Percentiles rank a stretch among this genome's conserved stretches.
Conservation (phyloP, 2,329 filamentous ascomycete genomes). For the Neonectria hederae region DNA sequence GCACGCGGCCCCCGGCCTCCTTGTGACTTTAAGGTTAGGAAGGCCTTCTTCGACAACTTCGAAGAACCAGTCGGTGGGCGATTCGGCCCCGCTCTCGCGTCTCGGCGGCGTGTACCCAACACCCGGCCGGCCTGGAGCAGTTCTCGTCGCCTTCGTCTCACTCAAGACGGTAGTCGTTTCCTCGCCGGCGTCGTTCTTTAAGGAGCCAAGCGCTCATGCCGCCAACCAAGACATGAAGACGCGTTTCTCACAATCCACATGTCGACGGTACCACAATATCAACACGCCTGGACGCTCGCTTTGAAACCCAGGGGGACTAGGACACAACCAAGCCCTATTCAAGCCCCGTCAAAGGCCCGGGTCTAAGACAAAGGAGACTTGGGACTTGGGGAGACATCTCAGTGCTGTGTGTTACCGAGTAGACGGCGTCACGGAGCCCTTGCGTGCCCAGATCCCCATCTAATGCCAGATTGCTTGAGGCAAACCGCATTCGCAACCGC, state of each 20-base stretch:
- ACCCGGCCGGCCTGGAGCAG: conserved; percentile 30
- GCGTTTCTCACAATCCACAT: background rate
- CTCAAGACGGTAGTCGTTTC: conserved; percentile 18
- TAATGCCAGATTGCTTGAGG: conserved; percentile 23
- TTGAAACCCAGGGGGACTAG: background rate
- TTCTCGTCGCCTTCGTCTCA: conserved; percentile 10
- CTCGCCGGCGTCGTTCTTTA: conserved; percentile 23
- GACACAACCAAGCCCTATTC: background rate
- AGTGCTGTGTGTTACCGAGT: conserved; percentile 3
- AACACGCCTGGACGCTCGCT: conserved; percentile 8
- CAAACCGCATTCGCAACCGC: conserved; percentile 25
- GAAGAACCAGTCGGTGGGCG: conserved; percentile 15
- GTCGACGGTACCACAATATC: conserved; percentile 13
- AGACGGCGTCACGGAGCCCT: conserved; percentile 1
- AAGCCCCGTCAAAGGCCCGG: background rate
- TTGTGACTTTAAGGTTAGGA: conserved; percentile 22
- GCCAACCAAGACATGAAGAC: conserved; percentile 23
- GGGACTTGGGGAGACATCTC: background rate
- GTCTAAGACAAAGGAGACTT: background rate
- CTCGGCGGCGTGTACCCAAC: conserved; percentile 35
- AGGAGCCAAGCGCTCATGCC: conserved; percentile 37
- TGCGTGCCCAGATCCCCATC: conserved; percentile 19
- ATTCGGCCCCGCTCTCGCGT: conserved; percentile 36
- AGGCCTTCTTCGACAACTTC: conserved; percentile 11
- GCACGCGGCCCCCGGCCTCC: conserved; percentile 10